Percentiles rank a stretch among this genome's conserved stretches.
Evolutionary conservation across 225 moss, liverwort and hornwort species (phyloP).

Genomic region (Sphagnum tenellum): DNA sequence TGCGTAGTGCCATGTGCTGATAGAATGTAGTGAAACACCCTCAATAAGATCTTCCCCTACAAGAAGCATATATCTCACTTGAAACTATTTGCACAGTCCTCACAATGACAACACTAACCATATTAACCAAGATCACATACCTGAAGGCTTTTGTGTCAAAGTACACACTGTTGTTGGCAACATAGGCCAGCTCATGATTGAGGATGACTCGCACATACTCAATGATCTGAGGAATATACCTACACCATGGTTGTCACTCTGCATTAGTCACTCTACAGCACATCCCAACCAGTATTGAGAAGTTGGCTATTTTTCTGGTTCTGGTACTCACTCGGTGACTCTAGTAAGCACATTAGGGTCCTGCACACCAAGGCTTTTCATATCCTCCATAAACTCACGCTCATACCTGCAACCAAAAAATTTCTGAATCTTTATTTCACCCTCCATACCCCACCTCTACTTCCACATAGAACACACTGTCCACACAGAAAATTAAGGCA

Average conservation of each 20-base stretch:
- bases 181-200: slow-evolving; percentile 58
- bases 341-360: slow-evolving; percentile 63
- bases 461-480: no score
- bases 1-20: background rate
- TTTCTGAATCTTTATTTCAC: background rate
- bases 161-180: slow-evolving; percentile 80
- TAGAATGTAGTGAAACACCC: no score
- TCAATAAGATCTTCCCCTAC: no score
- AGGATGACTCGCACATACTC: slow-evolving; percentile 60
- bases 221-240: slow-evolving; percentile 77
- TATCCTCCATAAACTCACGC: slow-evolving; percentile 83
- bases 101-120: background rate
- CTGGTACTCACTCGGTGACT: slow-evolving; percentile 71
- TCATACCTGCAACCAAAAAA: slow-evolving; percentile 54
- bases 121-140: slow-evolving; percentile 20
- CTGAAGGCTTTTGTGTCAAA: slow-evolving; percentile 88
- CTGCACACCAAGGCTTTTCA: slow-evolving; percentile 64
- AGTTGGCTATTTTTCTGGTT: no score
- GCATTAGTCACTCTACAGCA: background rate
- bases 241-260: slow-evolving; percentile 10
- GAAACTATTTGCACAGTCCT: background rate
- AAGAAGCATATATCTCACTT: no score
- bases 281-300: background rate
- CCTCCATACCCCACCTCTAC: no score
- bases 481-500: no score